These are phyloP conservation scores for Mitragyna speciosa DNA, from an alignment of 257 asterid genomes.

Conservation along the genomic window DNA sequence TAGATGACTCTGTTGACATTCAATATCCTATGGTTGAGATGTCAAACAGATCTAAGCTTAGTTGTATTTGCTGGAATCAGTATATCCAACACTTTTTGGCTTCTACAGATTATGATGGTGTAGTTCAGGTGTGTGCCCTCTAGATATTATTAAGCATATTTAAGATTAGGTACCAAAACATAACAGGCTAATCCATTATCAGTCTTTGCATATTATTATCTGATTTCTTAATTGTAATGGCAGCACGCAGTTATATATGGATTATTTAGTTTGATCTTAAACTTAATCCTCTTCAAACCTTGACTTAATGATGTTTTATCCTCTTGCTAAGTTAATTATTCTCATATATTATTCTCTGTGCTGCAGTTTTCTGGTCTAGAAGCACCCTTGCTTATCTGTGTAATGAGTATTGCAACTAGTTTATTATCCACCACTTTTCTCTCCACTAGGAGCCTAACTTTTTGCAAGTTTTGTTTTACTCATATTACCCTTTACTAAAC, in stretches of 20 bases:
- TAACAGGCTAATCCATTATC: neutral
- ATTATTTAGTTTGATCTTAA: slow-evolving; percentile 2
- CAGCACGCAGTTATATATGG: neutral
- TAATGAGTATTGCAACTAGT: neutral
- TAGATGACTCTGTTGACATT: slow-evolving; percentile 67
- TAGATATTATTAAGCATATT: neutral
- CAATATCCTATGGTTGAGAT: slow-evolving; percentile 79
- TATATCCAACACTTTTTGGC: slow-evolving; percentile 81
- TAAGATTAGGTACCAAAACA: neutral
- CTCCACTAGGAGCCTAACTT: neutral
- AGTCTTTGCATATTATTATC: neutral
- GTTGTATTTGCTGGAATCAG: slow-evolving; percentile 87
- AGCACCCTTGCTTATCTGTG: neutral
- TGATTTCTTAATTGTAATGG: neutral
- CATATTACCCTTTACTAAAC: neutral
- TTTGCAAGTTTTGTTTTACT: neutral
- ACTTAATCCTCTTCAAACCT: neutral
- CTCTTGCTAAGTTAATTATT: slow-evolving; percentile 1
- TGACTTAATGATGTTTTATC: neutral
- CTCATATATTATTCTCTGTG: neutral
- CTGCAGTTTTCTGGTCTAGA: neutral
- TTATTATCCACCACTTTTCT: neutral
- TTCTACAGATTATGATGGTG: slow-evolving; percentile 85
- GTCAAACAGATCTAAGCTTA: slow-evolving; percentile 69
- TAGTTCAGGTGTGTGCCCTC: slow-evolving; percentile 37